Evolutionary conservation across 2,329 filamentous ascomycete species (phyloP), one percentile per base, ranked within the genome.

Genomic region (Fonsecaea pedrosoi): DNA sequence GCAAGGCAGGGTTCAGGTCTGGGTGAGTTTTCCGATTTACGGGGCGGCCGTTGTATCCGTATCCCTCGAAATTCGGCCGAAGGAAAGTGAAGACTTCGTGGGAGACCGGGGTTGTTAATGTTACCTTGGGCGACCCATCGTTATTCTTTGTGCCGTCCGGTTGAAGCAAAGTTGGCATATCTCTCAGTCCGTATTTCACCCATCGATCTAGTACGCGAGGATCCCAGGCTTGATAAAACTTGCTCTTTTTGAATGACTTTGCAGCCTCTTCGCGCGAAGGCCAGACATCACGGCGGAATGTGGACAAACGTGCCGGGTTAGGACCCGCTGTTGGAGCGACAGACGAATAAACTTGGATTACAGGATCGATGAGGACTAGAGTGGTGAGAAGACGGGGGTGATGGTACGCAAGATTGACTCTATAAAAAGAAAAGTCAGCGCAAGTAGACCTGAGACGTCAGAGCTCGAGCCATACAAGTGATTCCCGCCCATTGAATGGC

Each of bases 171-270:
- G 91, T 92, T 1, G 92, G 91, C 1, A 89, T 82, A 15, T 90
- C 84, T n/a, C 91, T 86, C n/a, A 97, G 80, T 12, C 93, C 94
- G 74, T 91, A 84, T 65, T 86, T 72, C 54, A 93, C 79, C 89
- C 90, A 94, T 37, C 84, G 82, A 10, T 93, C 87, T 0, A 97
- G 82, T 0, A 94, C 93, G 54, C 93, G 85, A 1, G 86, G 82
- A 74, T 98, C 92, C 94, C 94, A 98, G 10, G 85, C 73, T 70
- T 88, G 83, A 79, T 96, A 97, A 80, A 96, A 96, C 53, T 86
- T 86, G 74, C 84, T 90, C 62, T 85, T 85, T 60, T 81, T 79
- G 79, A 97, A 93, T 10, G 86, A 80, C 12, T 84, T 85, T 61
- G 83, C 84, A 21, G 94, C 94, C 1, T 83, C 90, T 57, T 83